Conservation (phyloP, 805 yeast species). For the Henningerozyma blattae region DNA sequence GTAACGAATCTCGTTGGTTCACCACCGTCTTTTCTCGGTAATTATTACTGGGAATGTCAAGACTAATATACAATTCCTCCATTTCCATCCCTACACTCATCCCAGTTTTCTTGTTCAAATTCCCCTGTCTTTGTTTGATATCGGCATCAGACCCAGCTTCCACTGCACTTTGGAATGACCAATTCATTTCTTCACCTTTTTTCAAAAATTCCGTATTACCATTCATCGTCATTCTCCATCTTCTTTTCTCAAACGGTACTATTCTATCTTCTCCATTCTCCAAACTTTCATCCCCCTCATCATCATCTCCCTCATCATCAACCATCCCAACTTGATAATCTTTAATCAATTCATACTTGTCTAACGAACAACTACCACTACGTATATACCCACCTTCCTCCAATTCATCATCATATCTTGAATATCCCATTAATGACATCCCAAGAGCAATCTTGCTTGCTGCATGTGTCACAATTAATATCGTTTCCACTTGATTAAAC, state of each 20-base stretch:
- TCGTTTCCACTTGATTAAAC: slow-evolving; percentile 47
- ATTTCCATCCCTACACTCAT: slow-evolving; percentile 12
- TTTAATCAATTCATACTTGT: slow-evolving; percentile 35
- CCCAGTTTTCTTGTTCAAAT: background rate
- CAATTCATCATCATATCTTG: slow-evolving; percentile 39
- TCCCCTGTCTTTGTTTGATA: slow-evolving; percentile 39
- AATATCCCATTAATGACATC: slow-evolving; percentile 50
- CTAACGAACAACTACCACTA: slow-evolving; percentile 81
- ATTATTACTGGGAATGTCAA: slow-evolving; percentile 35
- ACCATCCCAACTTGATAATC: slow-evolving; percentile 7
- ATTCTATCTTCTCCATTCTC: background rate
- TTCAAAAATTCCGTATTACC: slow-evolving; percentile 63
- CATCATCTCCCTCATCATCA: slow-evolving; percentile 9
- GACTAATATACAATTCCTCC: slow-evolving; percentile 39
- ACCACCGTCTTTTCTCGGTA: slow-evolving; percentile 20
- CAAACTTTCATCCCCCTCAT: slow-evolving; percentile 1
- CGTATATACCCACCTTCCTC: slow-evolving; percentile 39
- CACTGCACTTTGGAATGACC: slow-evolving; percentile 67
- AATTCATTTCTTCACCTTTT: slow-evolving; percentile 84
- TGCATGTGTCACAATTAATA: slow-evolving; percentile 82
- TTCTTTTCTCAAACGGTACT: slow-evolving; percentile 15
- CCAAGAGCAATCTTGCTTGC: slow-evolving; percentile 87
- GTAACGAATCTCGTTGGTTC: slow-evolving; percentile 33
- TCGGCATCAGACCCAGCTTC: slow-evolving; percentile 92
- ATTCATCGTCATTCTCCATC: slow-evolving; percentile 56